Base-by-base conservation (phyloP, 148 eudicot species). In the Cornus kousa region DNA sequence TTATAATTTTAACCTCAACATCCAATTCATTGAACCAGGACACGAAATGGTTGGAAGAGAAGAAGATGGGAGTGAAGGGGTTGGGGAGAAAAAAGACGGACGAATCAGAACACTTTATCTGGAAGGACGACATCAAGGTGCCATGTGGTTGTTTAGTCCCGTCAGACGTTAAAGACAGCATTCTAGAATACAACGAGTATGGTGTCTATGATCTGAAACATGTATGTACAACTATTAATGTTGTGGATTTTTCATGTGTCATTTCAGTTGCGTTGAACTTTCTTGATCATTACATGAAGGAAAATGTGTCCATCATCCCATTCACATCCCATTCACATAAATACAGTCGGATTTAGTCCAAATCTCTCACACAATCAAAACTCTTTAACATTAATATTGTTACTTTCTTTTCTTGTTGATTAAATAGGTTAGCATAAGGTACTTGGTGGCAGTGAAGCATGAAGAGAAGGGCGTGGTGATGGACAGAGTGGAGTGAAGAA, bases 91-190 rank as follows among this genome's bases (percentile, higher is more conserved):
- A 84, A 84, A 91, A 75, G 48, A 93, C 99, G 0, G 91, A 93
- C 7, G 97, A 95, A 66, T 78, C 83, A 0, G 99, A 93, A 82
- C 99, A 95, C 70, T 87, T 91, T 14, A 72, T 86, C 9, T 93
- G 99, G 99, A 90, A 88, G 43, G 99, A 90, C 55, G 92, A 90
- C 60, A 90, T 93, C 67, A 89, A 87, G 70, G 98, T 95, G 3
- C 98, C 98, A 0, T 87, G 93, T 70, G 98, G 98, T 1, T 79
- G 74, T 28, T 67, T 95, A 78, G 79, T 93, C 59, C 90, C 90
- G 1, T 90, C 97, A 0, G 91, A 83, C 65, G 87, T 84, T 53
- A 86, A 93, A 66, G 92, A 90, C 7, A 88, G 93, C 70, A 79
- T 86, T 64, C 92, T 95, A 9, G 97, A 93, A 74, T 95, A 88